Evolutionary conservation across 768 basidiomycete species (phyloP).

Genomic region (Lactarius evosmus): DNA sequence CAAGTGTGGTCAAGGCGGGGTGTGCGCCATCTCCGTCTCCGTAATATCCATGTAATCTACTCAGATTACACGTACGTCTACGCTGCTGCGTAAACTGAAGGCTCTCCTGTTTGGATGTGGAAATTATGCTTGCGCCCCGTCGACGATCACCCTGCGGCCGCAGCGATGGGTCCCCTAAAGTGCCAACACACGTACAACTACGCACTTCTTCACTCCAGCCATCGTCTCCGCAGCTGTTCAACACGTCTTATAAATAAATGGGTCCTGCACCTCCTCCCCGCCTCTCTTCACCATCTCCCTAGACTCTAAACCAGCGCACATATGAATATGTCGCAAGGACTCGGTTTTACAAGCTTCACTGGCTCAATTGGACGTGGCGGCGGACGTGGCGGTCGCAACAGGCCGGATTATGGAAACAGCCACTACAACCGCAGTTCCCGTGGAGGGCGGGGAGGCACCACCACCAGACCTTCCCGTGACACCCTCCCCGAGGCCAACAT

Average conservation of each 20-base stretch:
- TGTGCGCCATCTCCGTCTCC: too few relatives aligned
- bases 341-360: neutral
- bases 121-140: neutral
- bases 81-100: neutral
- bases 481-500: conserved; percentile 5
- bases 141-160: conserved; percentile 14
- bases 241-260: conserved; percentile 19
- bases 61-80: neutral
- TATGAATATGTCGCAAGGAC: neutral
- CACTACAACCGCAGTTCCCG: conserved; percentile 7
- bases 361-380: neutral
- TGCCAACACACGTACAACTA: neutral
- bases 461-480: neutral
- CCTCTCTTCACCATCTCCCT: neutral
- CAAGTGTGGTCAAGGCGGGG: too few relatives aligned
- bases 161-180: neutral
- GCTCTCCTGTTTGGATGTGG: neutral
- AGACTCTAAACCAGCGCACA: neutral
- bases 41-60: too few relatives aligned
- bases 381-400: neutral
- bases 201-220: neutral
- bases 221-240: neutral
- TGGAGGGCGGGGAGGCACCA: neutral
- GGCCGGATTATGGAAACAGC: conserved; percentile 4
- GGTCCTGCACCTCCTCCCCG: neutral